Percentiles rank a stretch among this genome's conserved stretches.
These are phyloP conservation scores for Cryphonectria nitschkei DNA, from an alignment of 2,329 filamentous ascomycete species.

Conservation along the genomic window DNA sequence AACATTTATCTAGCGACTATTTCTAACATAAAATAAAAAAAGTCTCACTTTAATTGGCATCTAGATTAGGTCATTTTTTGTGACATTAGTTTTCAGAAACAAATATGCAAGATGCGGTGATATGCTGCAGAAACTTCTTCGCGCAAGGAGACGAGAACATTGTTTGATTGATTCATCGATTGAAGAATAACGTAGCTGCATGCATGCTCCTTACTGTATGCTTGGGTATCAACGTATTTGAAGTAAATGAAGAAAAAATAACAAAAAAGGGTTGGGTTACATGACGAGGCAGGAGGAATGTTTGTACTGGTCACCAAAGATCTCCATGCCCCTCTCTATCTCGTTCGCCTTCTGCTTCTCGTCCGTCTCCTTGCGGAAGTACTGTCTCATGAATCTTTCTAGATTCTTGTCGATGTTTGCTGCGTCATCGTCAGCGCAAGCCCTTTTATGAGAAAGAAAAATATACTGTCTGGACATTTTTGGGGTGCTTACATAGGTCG, in stretches of 20 bases:
- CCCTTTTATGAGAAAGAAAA: not conserved
- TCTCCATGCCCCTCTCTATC: conserved; percentile 71
- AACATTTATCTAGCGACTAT: not conserved
- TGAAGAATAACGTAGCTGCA: conserved; percentile 3
- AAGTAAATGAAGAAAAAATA: not conserved
- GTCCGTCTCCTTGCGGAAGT: conserved; percentile 73
- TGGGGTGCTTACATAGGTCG: conserved; percentile 57
- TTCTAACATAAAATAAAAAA: not conserved
- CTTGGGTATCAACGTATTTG: conserved; percentile 21
- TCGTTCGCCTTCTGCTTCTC: conserved; percentile 74
- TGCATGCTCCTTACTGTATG: conserved; percentile 23
- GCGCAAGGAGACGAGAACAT: not conserved
- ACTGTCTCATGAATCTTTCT: conserved; percentile 71
- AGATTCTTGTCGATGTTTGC: conserved; percentile 72
- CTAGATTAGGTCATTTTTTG: not conserved
- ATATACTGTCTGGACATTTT: too few relatives aligned
- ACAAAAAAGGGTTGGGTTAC: conserved; percentile 41
- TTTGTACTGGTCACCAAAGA: conserved; percentile 69
- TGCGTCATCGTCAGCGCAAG: conserved; percentile 33
- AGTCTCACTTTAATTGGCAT: not conserved
- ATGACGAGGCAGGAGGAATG: conserved; percentile 63
- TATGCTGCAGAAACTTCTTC: not conserved
- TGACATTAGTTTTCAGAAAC: not conserved
- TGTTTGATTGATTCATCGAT: not conserved
- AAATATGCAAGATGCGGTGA: not conserved